These are phyloP conservation scores for Lecanicillium sp. DNA, from an alignment of 2,329 filamentous ascomycete genomes.

Conservation along the genomic window DNA sequence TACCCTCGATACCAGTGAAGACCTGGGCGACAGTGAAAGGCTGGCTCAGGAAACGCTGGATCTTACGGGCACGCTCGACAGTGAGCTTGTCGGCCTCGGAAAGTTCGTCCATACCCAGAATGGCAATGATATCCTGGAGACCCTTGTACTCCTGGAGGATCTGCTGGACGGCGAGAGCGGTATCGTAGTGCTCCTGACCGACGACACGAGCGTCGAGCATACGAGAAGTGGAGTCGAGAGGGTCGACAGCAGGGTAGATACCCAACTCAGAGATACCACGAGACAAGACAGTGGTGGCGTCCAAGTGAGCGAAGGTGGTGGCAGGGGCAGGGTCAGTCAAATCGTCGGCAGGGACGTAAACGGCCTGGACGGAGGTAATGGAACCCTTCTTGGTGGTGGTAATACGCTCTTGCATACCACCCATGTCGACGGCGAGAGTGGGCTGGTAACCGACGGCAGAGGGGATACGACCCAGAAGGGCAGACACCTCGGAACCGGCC, in stretches of 20 bases:
- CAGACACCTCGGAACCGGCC: slow-evolving; percentile 99
- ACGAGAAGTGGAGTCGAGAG: slow-evolving; percentile 98
- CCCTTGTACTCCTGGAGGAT: slow-evolving; percentile 99
- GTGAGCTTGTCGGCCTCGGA: slow-evolving; percentile 99
- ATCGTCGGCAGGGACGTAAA: slow-evolving; percentile 99
- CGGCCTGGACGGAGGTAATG: slow-evolving; percentile 99
- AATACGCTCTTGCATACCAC: slow-evolving; percentile 99
- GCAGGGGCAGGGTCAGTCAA: slow-evolving; percentile 99
- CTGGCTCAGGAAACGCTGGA: slow-evolving; percentile 99
- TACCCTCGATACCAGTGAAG: slow-evolving; percentile 91
- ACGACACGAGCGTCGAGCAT: slow-evolving; percentile 99
- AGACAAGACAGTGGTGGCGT: slow-evolving; percentile 99
- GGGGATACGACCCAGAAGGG: slow-evolving; percentile 97
- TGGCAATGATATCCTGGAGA: slow-evolving; percentile 99
- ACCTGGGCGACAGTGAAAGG: slow-evolving; percentile 85
- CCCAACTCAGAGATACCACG: slow-evolving; percentile 99
- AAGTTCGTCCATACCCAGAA: slow-evolving; percentile 99
- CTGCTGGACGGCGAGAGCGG: slow-evolving; percentile 91
- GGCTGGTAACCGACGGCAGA: slow-evolving; percentile 99
- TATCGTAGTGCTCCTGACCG: slow-evolving; percentile 95
- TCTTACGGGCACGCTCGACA: slow-evolving; percentile 99
- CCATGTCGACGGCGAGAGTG: slow-evolving; percentile 97
- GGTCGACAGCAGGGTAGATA: slow-evolving; percentile 99
- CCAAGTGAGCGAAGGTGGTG: slow-evolving; percentile 99
- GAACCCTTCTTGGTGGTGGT: slow-evolving; percentile 99